Evolutionary conservation across 768 basidiomycete species (phyloP), one percentile per base, ranked within the genome.

Genomic region (Boletus rubescentipes): DNA sequence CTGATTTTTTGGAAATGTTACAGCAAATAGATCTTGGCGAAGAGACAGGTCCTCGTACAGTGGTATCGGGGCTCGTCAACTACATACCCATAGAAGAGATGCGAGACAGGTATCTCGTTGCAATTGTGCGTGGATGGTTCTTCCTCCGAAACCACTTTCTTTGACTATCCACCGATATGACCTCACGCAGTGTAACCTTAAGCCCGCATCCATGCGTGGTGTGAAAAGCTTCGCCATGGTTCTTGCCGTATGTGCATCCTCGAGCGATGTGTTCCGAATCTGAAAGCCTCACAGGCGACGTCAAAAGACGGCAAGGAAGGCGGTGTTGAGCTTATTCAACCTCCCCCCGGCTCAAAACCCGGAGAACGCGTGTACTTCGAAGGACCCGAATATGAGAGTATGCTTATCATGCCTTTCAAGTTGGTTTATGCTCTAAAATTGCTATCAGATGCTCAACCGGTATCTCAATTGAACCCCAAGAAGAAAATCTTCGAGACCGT

Each of bases 211-310:
- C 61, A 98, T 99, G 96, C 86, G 96, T 54, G 97, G 97, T 2
- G 86, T 99, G 62, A 98, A 98, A 77, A 96, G 93, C 55, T 96
- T 89, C 65, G 97, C 94, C 31, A 98, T 99, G 97, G 89, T 99
- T 35, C 86, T 99, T 57, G 89, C 88, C 66, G 93, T 93, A 70
- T 43, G 85, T 71, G 9, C 36, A 35, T 20, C 42, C 7, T 47
- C 10, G 3, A 23, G 18, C 26, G 44, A 15, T 20, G 23, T 31
- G 16, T 35, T 45, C 23, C 49, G 3, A 35, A 34, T 35, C 26
- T 53, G 20, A 66, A 46, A 16, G n/a, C 26, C 35, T 48, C 8
- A 29, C 59, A 95, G 93, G 96, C 96, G 9, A 85, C 91, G 1
- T 88, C 89, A 21, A 94, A 93, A 70, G 89, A 91, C 3, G 91